These are phyloP conservation scores for Phytophthora multivora DNA, from an alignment of 352 stramenopile species.

Conservation along the genomic window DNA sequence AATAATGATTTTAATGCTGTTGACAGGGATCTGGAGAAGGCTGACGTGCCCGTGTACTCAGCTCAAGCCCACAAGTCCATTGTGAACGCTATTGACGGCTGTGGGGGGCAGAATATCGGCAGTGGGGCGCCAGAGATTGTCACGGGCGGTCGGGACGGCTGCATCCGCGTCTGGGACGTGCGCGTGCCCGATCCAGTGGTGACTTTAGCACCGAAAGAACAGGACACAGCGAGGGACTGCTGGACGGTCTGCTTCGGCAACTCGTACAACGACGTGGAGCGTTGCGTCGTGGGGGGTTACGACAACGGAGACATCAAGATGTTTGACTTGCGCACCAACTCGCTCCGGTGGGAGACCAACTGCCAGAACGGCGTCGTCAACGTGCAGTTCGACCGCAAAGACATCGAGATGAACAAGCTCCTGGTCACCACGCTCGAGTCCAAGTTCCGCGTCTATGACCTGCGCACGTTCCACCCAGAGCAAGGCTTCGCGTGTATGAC, in stretches of 20 bases:
- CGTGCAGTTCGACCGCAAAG: slow-evolving; percentile 95
- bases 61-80: slow-evolving; percentile 93
- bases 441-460: slow-evolving; percentile 95
- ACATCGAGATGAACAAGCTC: slow-evolving; percentile 99
- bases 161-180: slow-evolving; percentile 96
- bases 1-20: slow-evolving; percentile 1
- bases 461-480: slow-evolving; percentile 92
- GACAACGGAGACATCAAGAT: slow-evolving; percentile 98
- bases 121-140: slow-evolving; percentile 94
- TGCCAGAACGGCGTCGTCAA: slow-evolving; percentile 96
- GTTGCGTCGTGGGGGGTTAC: slow-evolving; percentile 93
- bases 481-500: slow-evolving; percentile 93
- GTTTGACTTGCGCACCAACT: slow-evolving; percentile 94
- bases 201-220: slow-evolving; percentile 89
- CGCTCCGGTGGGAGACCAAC: slow-evolving; percentile 96
- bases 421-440: slow-evolving; percentile 95
- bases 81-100: slow-evolving; percentile 96
- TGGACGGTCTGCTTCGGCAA: slow-evolving; percentile 97
- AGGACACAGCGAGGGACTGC: slow-evolving; percentile 89
- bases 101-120: slow-evolving; percentile 89
- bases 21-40: slow-evolving; percentile 84
- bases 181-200: slow-evolving; percentile 92
- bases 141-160: slow-evolving; percentile 94
- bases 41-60: slow-evolving; percentile 81
- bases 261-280: slow-evolving; percentile 93